Conservation (phyloP, 768 basidiomycete species). For the Termitomyces sp. region DNA sequence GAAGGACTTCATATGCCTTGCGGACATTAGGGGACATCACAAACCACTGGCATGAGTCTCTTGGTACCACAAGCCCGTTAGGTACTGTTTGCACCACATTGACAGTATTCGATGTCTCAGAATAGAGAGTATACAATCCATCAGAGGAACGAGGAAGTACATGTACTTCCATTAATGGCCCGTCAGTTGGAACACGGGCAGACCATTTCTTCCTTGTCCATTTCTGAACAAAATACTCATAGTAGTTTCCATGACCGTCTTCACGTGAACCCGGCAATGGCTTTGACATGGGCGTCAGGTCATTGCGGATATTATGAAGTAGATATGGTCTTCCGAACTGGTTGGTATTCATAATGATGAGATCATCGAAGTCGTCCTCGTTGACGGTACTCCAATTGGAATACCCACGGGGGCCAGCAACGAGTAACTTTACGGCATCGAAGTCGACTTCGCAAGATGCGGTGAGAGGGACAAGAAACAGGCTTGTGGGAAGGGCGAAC, state of each 20-base stretch:
- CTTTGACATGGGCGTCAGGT: constrained; percentile 61
- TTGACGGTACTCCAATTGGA: constrained; percentile 54
- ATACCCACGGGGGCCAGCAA: constrained; percentile 46
- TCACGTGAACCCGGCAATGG: constrained; percentile 53
- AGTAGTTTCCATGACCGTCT: constrained; percentile 44
- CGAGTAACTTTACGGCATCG: constrained; percentile 44
- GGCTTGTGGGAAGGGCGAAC: constrained; percentile 45
- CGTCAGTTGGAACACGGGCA: constrained; percentile 47
- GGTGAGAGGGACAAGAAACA: constrained; percentile 68
- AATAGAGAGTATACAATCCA: constrained; percentile 33
- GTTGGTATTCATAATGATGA: constrained; percentile 53
- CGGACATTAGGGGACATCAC: constrained; percentile 48
- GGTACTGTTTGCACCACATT: constrained; percentile 18
- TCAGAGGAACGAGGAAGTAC: constrained; percentile 38
- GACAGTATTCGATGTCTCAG: not conserved
- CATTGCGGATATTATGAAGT: constrained; percentile 55
- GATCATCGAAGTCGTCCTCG: constrained; percentile 43
- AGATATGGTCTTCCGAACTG: constrained; percentile 53
- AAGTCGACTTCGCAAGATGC: constrained; percentile 52
- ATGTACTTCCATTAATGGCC: constrained; percentile 59
- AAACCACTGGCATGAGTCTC: constrained; percentile 51
- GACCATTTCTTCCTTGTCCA: constrained; percentile 48
- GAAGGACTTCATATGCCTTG: constrained; percentile 53
- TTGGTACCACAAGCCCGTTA: constrained; percentile 32
- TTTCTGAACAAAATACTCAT: constrained; percentile 53